A percentile compares a stretch with the other conserved stretches of the same genome.
Conservation (phyloP, 2,329 filamentous ascomycete species). For the Alternaria alternata region DNA sequence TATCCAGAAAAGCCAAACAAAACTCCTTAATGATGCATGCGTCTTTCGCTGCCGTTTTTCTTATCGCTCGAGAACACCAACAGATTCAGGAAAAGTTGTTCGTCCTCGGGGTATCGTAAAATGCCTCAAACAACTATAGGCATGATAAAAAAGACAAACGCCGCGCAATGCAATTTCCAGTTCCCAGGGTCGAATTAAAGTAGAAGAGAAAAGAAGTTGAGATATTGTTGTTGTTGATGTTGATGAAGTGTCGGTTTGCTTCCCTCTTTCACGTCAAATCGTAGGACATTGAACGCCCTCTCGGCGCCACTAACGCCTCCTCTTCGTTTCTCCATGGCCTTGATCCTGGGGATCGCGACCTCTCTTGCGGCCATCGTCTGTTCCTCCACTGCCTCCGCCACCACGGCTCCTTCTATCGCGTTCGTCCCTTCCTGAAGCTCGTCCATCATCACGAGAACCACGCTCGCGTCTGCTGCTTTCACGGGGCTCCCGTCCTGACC, state of each 20-base stretch:
- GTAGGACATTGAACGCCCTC: background rate
- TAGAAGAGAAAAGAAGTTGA: slow-evolving; percentile 1
- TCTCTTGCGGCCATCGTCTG: slow-evolving; percentile 35
- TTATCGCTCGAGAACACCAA: slow-evolving; percentile 9
- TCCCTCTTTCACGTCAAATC: background rate
- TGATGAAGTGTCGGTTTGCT: background rate
- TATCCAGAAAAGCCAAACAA: background rate
- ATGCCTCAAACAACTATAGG: background rate
- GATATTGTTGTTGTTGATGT: slow-evolving; percentile 10
- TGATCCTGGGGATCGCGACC: slow-evolving; percentile 33
- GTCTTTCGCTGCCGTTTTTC: slow-evolving; percentile 2
- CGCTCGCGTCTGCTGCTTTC: slow-evolving; percentile 35
- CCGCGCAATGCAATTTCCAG: slow-evolving; percentile 8
- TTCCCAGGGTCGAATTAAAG: background rate
- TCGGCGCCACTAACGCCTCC: slow-evolving; percentile 26
- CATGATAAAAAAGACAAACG: background rate
- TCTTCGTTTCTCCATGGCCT: slow-evolving; percentile 34
- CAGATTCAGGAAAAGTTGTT: background rate
- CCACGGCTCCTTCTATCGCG: slow-evolving; percentile 34
- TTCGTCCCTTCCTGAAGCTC: slow-evolving; percentile 33
- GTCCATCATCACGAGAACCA: slow-evolving; percentile 33
- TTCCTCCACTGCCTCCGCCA: slow-evolving; percentile 14
- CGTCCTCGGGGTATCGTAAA: slow-evolving; percentile 12
- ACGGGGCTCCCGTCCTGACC: slow-evolving; percentile 24
- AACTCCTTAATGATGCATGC: background rate